Conservation (phyloP, 2,329 filamentous ascomycete genomes). For the Didymella pomorum region DNA sequence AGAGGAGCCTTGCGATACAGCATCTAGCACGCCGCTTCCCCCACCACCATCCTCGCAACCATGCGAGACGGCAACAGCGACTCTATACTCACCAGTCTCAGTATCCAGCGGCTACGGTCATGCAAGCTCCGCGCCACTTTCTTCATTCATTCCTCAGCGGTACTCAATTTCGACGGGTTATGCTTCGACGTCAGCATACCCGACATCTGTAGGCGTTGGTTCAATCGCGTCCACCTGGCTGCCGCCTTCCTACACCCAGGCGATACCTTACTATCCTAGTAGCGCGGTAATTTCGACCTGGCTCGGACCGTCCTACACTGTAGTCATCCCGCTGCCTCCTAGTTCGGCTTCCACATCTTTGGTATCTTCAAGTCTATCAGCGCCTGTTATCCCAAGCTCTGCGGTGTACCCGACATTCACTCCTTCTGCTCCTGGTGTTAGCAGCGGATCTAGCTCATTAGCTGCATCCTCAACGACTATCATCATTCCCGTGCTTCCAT, state of each 20-base stretch:
- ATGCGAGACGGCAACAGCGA: constrained; percentile 16
- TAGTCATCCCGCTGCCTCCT: constrained; percentile 5
- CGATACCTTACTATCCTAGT: constrained; percentile 12
- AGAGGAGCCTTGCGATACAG: constrained; percentile 18
- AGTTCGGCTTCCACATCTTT: background rate
- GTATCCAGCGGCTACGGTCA: constrained; percentile 5
- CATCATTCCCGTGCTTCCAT: background rate
- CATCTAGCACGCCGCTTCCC: constrained; percentile 6
- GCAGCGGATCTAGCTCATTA: background rate
- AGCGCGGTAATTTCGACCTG: constrained; percentile 8
- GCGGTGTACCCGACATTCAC: background rate
- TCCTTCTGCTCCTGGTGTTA: background rate
- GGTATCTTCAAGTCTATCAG: background rate
- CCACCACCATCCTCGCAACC: constrained; percentile 16
- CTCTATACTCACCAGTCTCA: constrained; percentile 2
- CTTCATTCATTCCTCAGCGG: constrained; percentile 3
- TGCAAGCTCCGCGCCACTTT: background rate
- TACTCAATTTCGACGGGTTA: background rate
- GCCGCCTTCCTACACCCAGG: constrained; percentile 14
- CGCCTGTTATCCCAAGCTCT: constrained; percentile 1
- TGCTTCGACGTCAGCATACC: background rate
- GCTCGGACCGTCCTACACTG: constrained; percentile 12
- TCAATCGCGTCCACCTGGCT: constrained; percentile 20
- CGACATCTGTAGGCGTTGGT: constrained; percentile 5
- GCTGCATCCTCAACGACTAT: background rate